phyloP scores from a whole-genome alignment of 129 eudicot species.

The Chrysanthemum seticuspe region DNA sequence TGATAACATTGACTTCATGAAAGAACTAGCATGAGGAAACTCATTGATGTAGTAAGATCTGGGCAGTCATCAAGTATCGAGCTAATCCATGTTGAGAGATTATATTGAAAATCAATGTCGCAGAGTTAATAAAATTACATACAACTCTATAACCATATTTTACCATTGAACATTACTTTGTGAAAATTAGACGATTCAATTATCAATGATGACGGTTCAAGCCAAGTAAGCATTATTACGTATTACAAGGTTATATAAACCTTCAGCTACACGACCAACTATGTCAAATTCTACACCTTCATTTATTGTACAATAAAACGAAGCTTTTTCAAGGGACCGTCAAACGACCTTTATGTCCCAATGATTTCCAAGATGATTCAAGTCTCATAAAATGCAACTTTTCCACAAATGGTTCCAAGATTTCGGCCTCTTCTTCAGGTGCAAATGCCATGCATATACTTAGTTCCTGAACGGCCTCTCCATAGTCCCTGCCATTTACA shows the following conservation, averaged over 20 bases:
- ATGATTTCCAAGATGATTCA: constrained; percentile 71
- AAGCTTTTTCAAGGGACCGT: constrained; percentile 41
- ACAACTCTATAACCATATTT: background rate
- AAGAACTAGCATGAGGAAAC: constrained; percentile 36
- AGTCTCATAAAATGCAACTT: constrained; percentile 81
- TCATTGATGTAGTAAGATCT: too few relatives aligned
- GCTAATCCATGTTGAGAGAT: too few relatives aligned
- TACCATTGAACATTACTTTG: background rate
- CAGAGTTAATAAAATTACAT: too few relatives aligned
- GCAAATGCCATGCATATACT: constrained; percentile 99
- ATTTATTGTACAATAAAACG: constrained; percentile 18
- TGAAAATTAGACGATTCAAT: background rate
- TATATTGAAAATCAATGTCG: background rate
- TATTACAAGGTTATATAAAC: constrained; percentile 8
- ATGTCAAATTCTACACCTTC: constrained; percentile 1
- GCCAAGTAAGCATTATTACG: background rate
- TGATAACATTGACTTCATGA: constrained; percentile 53
- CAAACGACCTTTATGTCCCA: constrained; percentile 60
- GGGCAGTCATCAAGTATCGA: too few relatives aligned
- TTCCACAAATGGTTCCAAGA: constrained; percentile 88
- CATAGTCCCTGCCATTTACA: constrained; percentile 59
- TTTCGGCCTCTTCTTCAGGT: constrained; percentile 90
- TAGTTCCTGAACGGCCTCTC: constrained; percentile 84
- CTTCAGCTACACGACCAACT: constrained; percentile 23
- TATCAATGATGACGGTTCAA: constrained; percentile 16